Evolutionary conservation across 805 yeast genomes (phyloP), one percentile per base, ranked within the genome.

Genomic region (Saccharomycopsis olivae): DNA sequence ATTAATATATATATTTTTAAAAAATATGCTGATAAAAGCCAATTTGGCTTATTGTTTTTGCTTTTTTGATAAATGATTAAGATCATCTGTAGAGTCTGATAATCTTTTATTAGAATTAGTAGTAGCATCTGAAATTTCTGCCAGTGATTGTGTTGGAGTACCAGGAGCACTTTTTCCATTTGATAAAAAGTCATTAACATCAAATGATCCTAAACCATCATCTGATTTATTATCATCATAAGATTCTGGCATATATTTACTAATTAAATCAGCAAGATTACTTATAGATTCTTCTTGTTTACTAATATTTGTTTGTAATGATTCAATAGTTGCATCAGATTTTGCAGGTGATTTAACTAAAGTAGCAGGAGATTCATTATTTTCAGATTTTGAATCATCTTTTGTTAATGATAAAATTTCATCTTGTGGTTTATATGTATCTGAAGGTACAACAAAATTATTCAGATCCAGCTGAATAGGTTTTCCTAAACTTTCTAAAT

Each of bases 271-370:
- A 18, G 40, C 36, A 24, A 45, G 35, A 25, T 36, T 43, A 23
- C 33, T 39, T 11, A 45, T 39, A 5, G 46, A 36, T 33, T 45
- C 42, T 8, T 42, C 48, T 29, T 45, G 48, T 23, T 33, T 41
- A 16, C 21, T 36, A 16, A 45, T 29, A 19, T 35, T 41, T 10
- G 24, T 9, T 15, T 41, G 46, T 14, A 45, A 21, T 10, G 34
- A 14, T 25, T 38, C 42, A 11, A 41, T 14, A 14, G 38, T 17
- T 10, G 21, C 33, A 5, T 20, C 42, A 14, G 11, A 18, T 10
- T 14, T 14, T 14, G 25, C 14, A 5, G 35, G 20, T 5, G 36
- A 17, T 27, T 20, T 33, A 2, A 29, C 25, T 8, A 23, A 6
- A n/a, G n/a, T n/a, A n/a, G n/a, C n/a, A n/a, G n/a, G n/a, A n/a